Percentiles rank a stretch among this genome's conserved stretches.
Evolutionary conservation across 306 rosid species (phyloP).

Genomic region (Boehmeria nivea): DNA sequence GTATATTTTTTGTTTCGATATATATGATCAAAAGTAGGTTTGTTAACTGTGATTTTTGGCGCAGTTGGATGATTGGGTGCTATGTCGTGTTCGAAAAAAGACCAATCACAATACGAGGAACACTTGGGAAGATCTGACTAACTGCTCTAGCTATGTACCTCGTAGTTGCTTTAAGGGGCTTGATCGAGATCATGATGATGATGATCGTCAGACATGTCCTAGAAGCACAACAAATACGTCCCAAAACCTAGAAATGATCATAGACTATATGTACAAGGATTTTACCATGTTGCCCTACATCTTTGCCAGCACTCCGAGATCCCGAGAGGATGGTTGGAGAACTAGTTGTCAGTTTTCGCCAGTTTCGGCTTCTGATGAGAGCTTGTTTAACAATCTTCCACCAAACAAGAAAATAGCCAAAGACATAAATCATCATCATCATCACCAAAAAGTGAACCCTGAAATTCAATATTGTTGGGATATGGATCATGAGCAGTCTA

Average conservation of each 20-base stretch:
- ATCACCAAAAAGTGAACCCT: neutral
- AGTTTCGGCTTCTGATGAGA: constrained; percentile 22
- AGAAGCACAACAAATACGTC: too few species aligned
- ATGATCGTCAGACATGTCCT: neutral
- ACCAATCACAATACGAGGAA: constrained; percentile 27
- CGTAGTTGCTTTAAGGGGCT: constrained; percentile 22
- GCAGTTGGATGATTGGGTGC: constrained; percentile 78
- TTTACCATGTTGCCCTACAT: constrained; percentile 61
- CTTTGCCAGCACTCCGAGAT: constrained; percentile 33
- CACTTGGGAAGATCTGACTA: constrained; percentile 34
- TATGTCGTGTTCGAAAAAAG: constrained; percentile 54
- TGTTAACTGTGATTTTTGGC: neutral
- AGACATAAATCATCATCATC: neutral
- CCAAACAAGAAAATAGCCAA: constrained; percentile 34
- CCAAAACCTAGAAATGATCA: too few species aligned
- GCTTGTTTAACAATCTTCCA: constrained; percentile 26
- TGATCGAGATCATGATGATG: too few species aligned
- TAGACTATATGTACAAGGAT: constrained; percentile 34
- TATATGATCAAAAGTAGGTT: neutral
- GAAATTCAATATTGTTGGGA: neutral
- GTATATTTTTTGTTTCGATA: too few species aligned
- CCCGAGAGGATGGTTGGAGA: constrained; percentile 20
- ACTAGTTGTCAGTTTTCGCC: constrained; percentile 17
- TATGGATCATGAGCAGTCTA: neutral
- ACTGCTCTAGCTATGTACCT: constrained; percentile 24